These are phyloP conservation scores for Staphylotrichum longicolle DNA, from an alignment of 495 filamentous ascomycete genomes.

Conservation along the genomic window DNA sequence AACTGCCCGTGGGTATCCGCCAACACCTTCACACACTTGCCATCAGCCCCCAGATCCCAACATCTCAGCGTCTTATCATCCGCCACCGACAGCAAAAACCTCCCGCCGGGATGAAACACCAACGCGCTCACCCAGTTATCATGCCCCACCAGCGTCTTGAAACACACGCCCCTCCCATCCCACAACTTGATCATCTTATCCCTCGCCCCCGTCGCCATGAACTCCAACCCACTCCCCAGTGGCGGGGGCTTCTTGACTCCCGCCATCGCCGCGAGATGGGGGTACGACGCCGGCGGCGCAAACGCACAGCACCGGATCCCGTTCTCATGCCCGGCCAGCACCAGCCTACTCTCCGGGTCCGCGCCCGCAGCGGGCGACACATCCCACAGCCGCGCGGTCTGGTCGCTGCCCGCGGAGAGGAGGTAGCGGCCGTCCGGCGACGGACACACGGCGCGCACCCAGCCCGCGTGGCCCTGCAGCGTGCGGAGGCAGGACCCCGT, in stretches of 20 bases:
- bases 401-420: slow-evolving; percentile 77
- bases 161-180: slow-evolving; percentile 77
- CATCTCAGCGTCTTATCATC: slow-evolving; percentile 93
- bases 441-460: slow-evolving; percentile 83
- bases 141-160: slow-evolving; percentile 85
- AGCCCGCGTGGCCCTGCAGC: slow-evolving; percentile 72
- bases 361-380: slow-evolving; percentile 37
- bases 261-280: slow-evolving; percentile 73
- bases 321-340: slow-evolving; percentile 88
- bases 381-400: slow-evolving; percentile 82
- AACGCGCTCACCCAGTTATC: slow-evolving; percentile 93
- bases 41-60: slow-evolving; percentile 92
- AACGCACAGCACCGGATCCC: slow-evolving; percentile 83
- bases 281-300: slow-evolving; percentile 77
- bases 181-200: slow-evolving; percentile 92
- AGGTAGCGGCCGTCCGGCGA: slow-evolving; percentile 81
- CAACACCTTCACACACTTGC: slow-evolving; percentile 79
- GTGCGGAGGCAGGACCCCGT: slow-evolving; percentile 90
- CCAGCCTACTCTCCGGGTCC: slow-evolving; percentile 68
- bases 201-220: slow-evolving; percentile 82
- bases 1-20: slow-evolving; percentile 81
- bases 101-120: slow-evolving; percentile 90
- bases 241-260: slow-evolving; percentile 73
- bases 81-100: slow-evolving; percentile 78
- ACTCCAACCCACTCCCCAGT: slow-evolving; percentile 71